Evolutionary conservation across 257 asterid genomes (phyloP), one percentile per base, ranked within the genome.

Genomic region (Anisodus acutangulus): DNA sequence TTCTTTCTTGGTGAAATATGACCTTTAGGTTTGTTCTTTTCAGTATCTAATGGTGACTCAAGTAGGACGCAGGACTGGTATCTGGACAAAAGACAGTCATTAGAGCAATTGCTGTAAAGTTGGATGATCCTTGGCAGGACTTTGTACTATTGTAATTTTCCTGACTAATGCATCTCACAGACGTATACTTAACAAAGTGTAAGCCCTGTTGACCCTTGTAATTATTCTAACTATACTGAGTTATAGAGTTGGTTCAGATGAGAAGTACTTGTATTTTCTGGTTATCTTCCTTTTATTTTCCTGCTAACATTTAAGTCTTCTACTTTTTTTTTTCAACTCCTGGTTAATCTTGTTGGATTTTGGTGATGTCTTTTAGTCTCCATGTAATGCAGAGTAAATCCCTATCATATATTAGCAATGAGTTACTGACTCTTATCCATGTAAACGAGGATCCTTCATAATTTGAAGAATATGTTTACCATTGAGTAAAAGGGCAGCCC

Each of bases 81-180:
- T 81, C 78, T 81, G 64, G 74, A 81, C 72, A 51, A 81, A 81
- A 45, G 59, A 62, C 84, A 22, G 84, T 60, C 43, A 51, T 63
- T 66, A 45, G 59, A 53, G 80, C 39, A 87, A 84, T 81, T 85
- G 87, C 76, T 78, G 85, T 79, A 64, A 83, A 84, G 84, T 85
- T 83, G 84, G 89, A 84, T 49, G 90, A 83, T 78, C 81, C 71
- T 85, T 85, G 83, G 85, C 91, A 85, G 89, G 91, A 88, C 76
- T 85, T 86, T 88, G 89, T 87, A 86, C 86, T 87, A 81, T 88
- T 82, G 83, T 83, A 82, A 81, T 88, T 74, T 90, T 86, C 88
- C 90, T 87, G 89, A 80, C 88, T 81, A 87, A 90, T 85, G 86
- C 88, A 85, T 82, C 88, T 85, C 13, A 72, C 90, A 85, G 82